Evolutionary conservation across 2,329 filamentous ascomycete genomes (phyloP).

Genomic region (Talaromyces amestolkiae): DNA sequence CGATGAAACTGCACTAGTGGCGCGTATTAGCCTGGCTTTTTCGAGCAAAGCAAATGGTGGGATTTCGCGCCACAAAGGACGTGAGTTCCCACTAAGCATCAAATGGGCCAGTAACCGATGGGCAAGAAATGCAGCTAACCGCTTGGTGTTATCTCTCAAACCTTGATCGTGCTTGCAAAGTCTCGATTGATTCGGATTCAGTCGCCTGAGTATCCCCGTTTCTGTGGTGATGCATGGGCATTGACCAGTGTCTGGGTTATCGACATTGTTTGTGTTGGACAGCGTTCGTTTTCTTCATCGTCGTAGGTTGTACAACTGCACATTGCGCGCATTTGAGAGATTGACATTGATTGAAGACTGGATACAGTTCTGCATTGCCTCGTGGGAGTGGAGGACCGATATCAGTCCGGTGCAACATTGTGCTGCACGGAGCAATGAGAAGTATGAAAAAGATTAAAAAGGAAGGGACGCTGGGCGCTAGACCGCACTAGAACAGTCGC

Average conservation of each 20-base stretch:
- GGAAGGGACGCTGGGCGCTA: neutral
- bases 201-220: neutral
- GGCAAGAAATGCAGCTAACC: neutral
- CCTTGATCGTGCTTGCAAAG: neutral
- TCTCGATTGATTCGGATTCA: too few relatives aligned
- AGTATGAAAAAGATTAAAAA: neutral
- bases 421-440: neutral
- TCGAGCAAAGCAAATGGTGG: neutral
- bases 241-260: neutral
- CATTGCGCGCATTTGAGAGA: neutral
- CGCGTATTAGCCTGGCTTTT: neutral
- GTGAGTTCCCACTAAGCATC: neutral
- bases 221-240: neutral
- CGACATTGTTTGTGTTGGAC: neutral
- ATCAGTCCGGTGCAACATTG: neutral
- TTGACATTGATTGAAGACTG: neutral
- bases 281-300: neutral
- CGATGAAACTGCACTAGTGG: conserved; percentile 10
- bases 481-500: conserved; percentile 2
- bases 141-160: neutral
- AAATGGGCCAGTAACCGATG: neutral
- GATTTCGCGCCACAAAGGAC: neutral
- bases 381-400: conserved; percentile 1
- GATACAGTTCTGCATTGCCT: neutral
- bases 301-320: neutral